Percentiles rank a stretch among this genome's conserved stretches.
Conservation (phyloP, 1,284 basidiomycete species). For the Athelia psychrophila region DNA sequence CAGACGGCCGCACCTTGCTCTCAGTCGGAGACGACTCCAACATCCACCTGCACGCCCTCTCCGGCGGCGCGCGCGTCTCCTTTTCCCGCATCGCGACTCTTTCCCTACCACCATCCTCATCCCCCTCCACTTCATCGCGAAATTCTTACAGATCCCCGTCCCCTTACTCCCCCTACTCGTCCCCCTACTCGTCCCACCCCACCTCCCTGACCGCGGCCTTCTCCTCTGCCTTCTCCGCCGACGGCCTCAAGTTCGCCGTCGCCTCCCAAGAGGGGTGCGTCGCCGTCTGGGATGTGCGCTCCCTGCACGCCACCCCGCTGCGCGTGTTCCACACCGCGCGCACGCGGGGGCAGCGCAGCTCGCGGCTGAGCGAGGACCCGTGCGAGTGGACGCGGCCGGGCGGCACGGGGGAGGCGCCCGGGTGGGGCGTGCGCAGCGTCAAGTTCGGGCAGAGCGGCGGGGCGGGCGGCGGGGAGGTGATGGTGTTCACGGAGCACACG, state of each 20-base stretch:
- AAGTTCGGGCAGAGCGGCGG: slow-evolving; percentile 64
- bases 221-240: slow-evolving; percentile 77
- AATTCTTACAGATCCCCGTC: slow-evolving; percentile 32
- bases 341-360: slow-evolving; percentile 38
- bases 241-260: slow-evolving; percentile 82
- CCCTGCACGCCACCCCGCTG: slow-evolving; percentile 63
- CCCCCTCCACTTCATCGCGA: too few species aligned
- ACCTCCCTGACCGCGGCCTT: slow-evolving; percentile 68
- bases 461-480: slow-evolving; percentile 60
- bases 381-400: slow-evolving; percentile 66
- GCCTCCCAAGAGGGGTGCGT: slow-evolving; percentile 85
- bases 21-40: slow-evolving; percentile 86
- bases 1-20: slow-evolving; percentile 79
- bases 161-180: slow-evolving; percentile 12
- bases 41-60: slow-evolving; percentile 71
- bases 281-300: slow-evolving; percentile 77
- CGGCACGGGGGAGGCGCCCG: slow-evolving; percentile 48
- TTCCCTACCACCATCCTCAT: slow-evolving; percentile 43
- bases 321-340: slow-evolving; percentile 62
- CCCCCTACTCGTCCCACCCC: slow-evolving; percentile 32
- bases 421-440: slow-evolving; percentile 75
- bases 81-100: slow-evolving; percentile 57
- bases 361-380: slow-evolving; percentile 57
- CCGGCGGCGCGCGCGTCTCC: slow-evolving; percentile 52
- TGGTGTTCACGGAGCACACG: slow-evolving; percentile 88